Percentiles rank a stretch among this genome's conserved stretches.
phyloP scores from a whole-genome alignment of 2,329 filamentous ascomycete species.

The Trichophyton mentagrophytes region DNA sequence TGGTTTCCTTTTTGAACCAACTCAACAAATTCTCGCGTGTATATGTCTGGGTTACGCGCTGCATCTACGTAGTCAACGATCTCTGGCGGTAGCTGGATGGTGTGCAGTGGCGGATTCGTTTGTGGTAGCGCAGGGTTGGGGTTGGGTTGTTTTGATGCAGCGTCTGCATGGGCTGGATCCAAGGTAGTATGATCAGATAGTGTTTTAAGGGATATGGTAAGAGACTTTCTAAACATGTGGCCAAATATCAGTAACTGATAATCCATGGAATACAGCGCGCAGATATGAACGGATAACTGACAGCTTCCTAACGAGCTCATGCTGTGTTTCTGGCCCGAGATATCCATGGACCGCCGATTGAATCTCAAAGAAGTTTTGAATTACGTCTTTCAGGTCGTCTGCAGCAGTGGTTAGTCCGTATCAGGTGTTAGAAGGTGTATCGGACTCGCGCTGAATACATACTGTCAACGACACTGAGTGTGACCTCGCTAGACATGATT shows the following conservation, averaged over 20 bases:
- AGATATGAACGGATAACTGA: conserved; percentile 19
- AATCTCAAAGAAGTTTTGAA: conserved; percentile 50
- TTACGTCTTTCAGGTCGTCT: conserved; percentile 47
- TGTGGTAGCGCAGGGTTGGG: conserved; percentile 9
- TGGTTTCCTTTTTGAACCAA: conserved; percentile 50
- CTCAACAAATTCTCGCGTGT: conserved; percentile 54
- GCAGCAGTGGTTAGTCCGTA: background rate
- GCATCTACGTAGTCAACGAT: conserved; percentile 51
- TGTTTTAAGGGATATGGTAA: conserved; percentile 43
- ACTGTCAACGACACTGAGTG: background rate
- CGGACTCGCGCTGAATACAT: background rate
- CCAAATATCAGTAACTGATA: background rate
- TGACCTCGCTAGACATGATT: background rate
- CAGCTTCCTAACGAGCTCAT: conserved; percentile 47
- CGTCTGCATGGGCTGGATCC: conserved; percentile 15
- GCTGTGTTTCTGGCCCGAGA: conserved; percentile 43
- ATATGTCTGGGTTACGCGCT: conserved; percentile 53
- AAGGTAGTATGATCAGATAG: conserved; percentile 33
- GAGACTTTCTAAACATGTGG: conserved; percentile 15
- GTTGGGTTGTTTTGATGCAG: conserved; percentile 6
- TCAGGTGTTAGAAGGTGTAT: background rate
- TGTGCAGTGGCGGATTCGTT: conserved; percentile 34
- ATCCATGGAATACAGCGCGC: background rate
- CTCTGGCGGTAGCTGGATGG: conserved; percentile 46
- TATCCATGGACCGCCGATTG: conserved; percentile 48